These are phyloP conservation scores for Alloascoidea hylecoeti DNA, from an alignment of 805 yeast genomes.

Conservation along the genomic window DNA sequence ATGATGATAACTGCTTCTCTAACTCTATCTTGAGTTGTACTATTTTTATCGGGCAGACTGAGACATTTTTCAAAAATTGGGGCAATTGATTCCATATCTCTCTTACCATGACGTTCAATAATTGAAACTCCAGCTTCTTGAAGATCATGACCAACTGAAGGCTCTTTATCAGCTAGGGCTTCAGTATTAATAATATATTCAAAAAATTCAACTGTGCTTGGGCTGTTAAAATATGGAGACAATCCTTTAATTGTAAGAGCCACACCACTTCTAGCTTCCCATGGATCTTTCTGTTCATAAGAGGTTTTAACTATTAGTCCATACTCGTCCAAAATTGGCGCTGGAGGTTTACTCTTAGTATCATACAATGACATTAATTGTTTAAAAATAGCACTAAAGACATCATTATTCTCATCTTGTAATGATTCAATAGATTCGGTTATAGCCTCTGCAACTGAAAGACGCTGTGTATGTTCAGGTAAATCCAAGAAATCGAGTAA, in stretches of 20 bases:
- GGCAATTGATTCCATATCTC: constrained; percentile 56
- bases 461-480: constrained; percentile 51
- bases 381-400: constrained; percentile 22
- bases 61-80: constrained; percentile 69
- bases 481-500: constrained; percentile 38
- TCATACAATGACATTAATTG: constrained; percentile 41
- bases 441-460: constrained; percentile 59
- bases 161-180: constrained; percentile 65
- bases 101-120: constrained; percentile 50
- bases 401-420: constrained; percentile 12
- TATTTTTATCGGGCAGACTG: constrained; percentile 21
- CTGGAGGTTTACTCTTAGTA: constrained; percentile 54
- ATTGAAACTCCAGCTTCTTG: constrained; percentile 81
- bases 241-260: constrained; percentile 52
- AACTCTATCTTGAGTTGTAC: constrained; percentile 40
- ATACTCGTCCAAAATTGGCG: constrained; percentile 63
- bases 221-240: constrained; percentile 26
- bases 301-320: constrained; percentile 62
- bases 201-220: constrained; percentile 34
- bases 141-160: constrained; percentile 63
- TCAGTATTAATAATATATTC: constrained; percentile 36
- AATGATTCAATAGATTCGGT: constrained; percentile 35
- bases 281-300: constrained; percentile 50
- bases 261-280: constrained; percentile 78
- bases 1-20: constrained; percentile 74